Base-by-base conservation (phyloP, 129 eudicot species). In the Chrysanthemum seticuspe region DNA sequence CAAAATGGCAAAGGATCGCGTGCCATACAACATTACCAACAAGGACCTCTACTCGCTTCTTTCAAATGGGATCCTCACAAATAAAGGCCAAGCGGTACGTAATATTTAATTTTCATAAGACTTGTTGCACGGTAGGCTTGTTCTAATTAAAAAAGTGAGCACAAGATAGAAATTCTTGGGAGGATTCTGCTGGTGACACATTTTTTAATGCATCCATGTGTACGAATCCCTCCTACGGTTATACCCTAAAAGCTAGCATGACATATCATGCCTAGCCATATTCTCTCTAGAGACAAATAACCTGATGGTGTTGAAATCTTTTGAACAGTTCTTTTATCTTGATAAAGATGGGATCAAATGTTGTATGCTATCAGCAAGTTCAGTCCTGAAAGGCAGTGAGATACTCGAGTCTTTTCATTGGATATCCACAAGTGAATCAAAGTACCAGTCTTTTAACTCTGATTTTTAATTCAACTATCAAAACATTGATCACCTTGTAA, bases 21-120 rank as follows among this genome's bases (percentile, higher is more conserved):
- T 61, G 11, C 60, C 76, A 61, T 61, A 73, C 51, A 49, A 73
- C 6, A 73, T 61, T n/a, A 25, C 68, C 0, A 23, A 48, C 49
- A 73, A 47, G 29, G 68, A 73, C 10, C 67, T 73, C 76, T 61
- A 73, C 68, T 25, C 48, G 69, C 76, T 73, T 23, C 68, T 73
- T 73, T 73, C 76, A 0, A 73, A 73, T 25, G 76, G 68, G 59
- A 73, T 61, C 68, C 76, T 60, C 27, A 73, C 31, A 49, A 23
- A 73, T 13, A 73, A 14, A 61, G 69, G 69, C 57, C 76, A 73
- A 73, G 49, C 53, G 18, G 69, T 73, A 61, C 47, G 7, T 6
- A 40, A 6, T 40, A 40, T 40, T 5, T 40, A 0, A 40, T 6
- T 40, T 40, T 40, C 10, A 40, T 40, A 6, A 40, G 2, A 40